phyloP scores from a whole-genome alignment of 192 early-diverging fungal genomes.

The Glomus cerebriforme region DNA sequence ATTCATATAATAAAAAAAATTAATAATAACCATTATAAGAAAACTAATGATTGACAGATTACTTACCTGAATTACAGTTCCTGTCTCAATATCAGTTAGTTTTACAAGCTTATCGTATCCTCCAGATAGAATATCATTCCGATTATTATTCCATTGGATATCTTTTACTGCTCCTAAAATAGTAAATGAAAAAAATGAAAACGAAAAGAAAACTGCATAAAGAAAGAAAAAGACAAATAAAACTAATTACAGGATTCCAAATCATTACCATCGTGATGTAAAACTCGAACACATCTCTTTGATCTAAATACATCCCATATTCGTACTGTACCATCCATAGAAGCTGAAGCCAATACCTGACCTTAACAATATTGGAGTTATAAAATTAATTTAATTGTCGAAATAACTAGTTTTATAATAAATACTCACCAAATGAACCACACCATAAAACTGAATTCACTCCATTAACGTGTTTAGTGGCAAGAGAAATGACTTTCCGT shows the following conservation, averaged over 20 bases:
- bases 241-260: background rate
- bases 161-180: constrained; percentile 30
- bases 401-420: background rate
- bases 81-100: constrained; percentile 21
- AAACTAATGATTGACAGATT: background rate
- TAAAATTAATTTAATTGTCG: background rate
- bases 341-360: constrained; percentile 31
- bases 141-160: background rate
- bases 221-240: background rate
- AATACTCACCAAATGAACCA: constrained; percentile 27
- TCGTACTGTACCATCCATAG: constrained; percentile 28
- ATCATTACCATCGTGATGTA: constrained; percentile 21
- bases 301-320: constrained; percentile 33
- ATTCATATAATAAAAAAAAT: background rate
- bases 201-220: background rate
- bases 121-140: constrained; percentile 22
- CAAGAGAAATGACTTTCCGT: background rate
- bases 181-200: background rate
- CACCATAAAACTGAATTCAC: constrained; percentile 29
- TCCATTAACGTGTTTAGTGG: constrained; percentile 16
- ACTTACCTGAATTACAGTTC: constrained; percentile 16
- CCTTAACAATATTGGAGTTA: constrained; percentile 4
- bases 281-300: constrained; percentile 16
- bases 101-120: constrained; percentile 30
- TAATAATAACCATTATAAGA: background rate